Conservation (phyloP, 106 monocot species). For the Vanilla planifolia region DNA sequence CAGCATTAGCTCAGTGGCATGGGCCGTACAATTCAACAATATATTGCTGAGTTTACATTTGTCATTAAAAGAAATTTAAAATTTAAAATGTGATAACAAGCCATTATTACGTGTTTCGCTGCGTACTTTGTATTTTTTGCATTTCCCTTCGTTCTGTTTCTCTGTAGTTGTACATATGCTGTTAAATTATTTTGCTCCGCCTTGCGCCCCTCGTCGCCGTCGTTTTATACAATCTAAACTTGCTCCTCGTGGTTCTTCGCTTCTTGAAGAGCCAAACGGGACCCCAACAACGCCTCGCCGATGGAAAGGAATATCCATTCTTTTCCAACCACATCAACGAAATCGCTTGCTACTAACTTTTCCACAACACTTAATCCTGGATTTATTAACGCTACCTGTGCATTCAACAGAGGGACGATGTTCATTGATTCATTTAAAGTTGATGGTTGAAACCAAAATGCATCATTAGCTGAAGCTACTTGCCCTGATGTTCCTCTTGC, state of each 20-base stretch:
- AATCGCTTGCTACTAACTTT: constrained; percentile 9
- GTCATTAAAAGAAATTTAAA: no score
- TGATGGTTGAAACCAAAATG: background rate
- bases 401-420: background rate
- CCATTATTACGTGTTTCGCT: no score
- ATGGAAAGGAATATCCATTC: constrained; percentile 22
- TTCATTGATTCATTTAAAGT: background rate
- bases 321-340: constrained; percentile 7
- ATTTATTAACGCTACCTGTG: constrained; percentile 17
- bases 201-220: no score
- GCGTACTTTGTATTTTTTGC: no score
- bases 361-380: constrained; percentile 21
- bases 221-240: no score
- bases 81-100: no score
- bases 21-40: no score
- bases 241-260: background rate
- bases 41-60: no score
- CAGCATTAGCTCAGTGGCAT: no score
- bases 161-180: no score
- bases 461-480: background rate
- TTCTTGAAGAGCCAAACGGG: constrained; percentile 2
- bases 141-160: no score
- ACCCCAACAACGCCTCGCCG: constrained; percentile 12
- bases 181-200: no score
- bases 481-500: constrained; percentile 9